These are phyloP conservation scores for Knoxia roxburghii DNA, from an alignment of 257 asterid genomes.

Conservation along the genomic window DNA sequence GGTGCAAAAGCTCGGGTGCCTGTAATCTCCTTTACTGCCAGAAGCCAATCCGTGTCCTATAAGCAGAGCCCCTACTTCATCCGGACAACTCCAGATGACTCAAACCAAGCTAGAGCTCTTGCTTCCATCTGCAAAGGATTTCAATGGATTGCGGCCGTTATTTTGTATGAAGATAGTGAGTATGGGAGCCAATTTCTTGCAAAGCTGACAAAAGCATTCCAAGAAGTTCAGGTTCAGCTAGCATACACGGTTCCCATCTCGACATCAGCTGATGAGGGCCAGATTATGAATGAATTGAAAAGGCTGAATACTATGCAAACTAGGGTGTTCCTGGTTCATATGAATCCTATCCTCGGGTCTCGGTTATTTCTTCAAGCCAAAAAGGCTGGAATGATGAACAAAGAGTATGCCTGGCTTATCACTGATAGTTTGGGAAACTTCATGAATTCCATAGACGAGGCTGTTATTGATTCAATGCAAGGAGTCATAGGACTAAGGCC, in stretches of 20 bases:
- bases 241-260: constrained; percentile 29
- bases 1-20: constrained; percentile 47
- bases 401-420: constrained; percentile 61
- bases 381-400: constrained; percentile 32
- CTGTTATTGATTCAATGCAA: constrained; percentile 44
- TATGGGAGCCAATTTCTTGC: constrained; percentile 41
- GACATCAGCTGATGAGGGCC: constrained; percentile 19
- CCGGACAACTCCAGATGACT: constrained; percentile 29
- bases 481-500: constrained; percentile 68
- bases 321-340: constrained; percentile 51
- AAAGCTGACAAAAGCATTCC: constrained; percentile 34
- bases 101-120: constrained; percentile 36
- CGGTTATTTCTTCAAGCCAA: constrained; percentile 37
- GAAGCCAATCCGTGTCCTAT: constrained; percentile 25
- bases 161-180: constrained; percentile 47
- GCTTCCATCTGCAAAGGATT: constrained; percentile 40
- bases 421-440: constrained; percentile 50
- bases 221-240: constrained; percentile 25
- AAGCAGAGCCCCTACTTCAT: constrained; percentile 29
- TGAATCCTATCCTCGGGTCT: constrained; percentile 34
- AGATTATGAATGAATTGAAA: constrained; percentile 25
- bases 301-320: constrained; percentile 26
- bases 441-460: constrained; percentile 33
- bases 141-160: constrained; percentile 36
- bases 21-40: constrained; percentile 30